Percentiles rank a stretch among this genome's conserved stretches.
Conservation (phyloP, 2,329 filamentous ascomycete species). For the Claviceps capensis region DNA sequence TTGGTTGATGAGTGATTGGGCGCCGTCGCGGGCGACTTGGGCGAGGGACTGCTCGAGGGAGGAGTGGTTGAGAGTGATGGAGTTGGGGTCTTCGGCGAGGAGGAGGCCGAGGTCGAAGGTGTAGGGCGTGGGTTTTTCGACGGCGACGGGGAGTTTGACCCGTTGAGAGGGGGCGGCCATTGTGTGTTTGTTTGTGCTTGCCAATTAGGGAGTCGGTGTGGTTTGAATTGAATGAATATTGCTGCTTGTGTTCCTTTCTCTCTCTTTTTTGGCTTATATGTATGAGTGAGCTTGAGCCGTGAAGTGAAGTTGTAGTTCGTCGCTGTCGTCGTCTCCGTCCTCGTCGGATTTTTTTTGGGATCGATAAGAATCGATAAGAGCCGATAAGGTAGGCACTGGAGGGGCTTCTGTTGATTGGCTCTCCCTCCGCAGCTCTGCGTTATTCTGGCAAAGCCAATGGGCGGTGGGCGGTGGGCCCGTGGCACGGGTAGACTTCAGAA, state of each 20-base stretch:
- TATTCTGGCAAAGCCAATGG: neutral
- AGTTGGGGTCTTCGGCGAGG: slow-evolving; percentile 76
- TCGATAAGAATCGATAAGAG: neutral
- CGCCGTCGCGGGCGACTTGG: slow-evolving; percentile 69
- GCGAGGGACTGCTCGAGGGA: slow-evolving; percentile 55
- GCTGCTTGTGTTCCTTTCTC: neutral
- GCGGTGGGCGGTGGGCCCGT: slow-evolving; percentile 2
- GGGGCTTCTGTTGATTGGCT: no score
- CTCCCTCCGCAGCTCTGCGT: neutral
- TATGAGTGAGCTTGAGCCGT: no score
- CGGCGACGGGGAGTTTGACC: slow-evolving; percentile 46
- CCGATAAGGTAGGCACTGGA: neutral
- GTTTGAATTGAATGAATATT: neutral
- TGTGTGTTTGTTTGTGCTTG: neutral
- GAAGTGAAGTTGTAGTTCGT: no score
- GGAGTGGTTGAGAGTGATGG: slow-evolving; percentile 43
- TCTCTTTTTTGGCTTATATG: neutral
- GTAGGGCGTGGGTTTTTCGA: slow-evolving; percentile 77
- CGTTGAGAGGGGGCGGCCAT: slow-evolving; percentile 26
- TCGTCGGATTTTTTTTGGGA: neutral
- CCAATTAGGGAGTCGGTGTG: neutral
- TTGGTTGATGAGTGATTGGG: slow-evolving; percentile 87
- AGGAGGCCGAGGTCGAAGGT: slow-evolving; percentile 87
- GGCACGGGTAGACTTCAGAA: no score
- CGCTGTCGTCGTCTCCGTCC: no score